These are phyloP conservation scores for Candida sanyaensis DNA, from an alignment of 1,139 yeast genomes.

Conservation along the genomic window DNA sequence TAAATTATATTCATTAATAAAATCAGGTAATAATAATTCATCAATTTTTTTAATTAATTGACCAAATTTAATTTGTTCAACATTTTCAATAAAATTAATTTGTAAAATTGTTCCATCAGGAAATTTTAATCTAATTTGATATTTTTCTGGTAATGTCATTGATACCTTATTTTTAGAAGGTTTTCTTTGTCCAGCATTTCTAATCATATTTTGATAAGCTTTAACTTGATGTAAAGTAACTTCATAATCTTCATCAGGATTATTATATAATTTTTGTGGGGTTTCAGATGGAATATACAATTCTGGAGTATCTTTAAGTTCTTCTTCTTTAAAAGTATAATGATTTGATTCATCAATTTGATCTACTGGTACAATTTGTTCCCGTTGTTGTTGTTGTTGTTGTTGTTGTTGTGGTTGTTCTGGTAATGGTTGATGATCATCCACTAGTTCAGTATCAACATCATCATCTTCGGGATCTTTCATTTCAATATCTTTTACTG, in stretches of 20 bases:
- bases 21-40: conserved; percentile 39
- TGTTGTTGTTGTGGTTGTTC: not conserved
- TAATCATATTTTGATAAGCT: conserved; percentile 49
- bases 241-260: conserved; percentile 50
- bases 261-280: conserved; percentile 27
- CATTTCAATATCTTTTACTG: conserved; percentile 5
- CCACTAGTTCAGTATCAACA: not conserved
- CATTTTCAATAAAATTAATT: conserved; percentile 40
- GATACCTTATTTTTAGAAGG: conserved; percentile 17
- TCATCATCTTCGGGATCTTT: conserved; percentile 3
- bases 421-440: not conserved
- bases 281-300: conserved; percentile 24
- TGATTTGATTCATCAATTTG: not conserved
- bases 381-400: no score
- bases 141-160: conserved; percentile 22
- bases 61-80: conserved; percentile 35
- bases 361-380: not conserved
- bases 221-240: conserved; percentile 56
- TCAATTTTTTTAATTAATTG: conserved; percentile 40
- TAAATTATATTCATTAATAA: conserved; percentile 31
- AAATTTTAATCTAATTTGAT: conserved; percentile 49
- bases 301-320: conserved; percentile 19
- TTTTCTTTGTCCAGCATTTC: conserved; percentile 32
- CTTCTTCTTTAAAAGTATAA: conserved; percentile 11
- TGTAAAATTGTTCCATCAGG: conserved; percentile 57